Conservation (phyloP, 306 rosid genomes). For the Begonia masoniana region DNA sequence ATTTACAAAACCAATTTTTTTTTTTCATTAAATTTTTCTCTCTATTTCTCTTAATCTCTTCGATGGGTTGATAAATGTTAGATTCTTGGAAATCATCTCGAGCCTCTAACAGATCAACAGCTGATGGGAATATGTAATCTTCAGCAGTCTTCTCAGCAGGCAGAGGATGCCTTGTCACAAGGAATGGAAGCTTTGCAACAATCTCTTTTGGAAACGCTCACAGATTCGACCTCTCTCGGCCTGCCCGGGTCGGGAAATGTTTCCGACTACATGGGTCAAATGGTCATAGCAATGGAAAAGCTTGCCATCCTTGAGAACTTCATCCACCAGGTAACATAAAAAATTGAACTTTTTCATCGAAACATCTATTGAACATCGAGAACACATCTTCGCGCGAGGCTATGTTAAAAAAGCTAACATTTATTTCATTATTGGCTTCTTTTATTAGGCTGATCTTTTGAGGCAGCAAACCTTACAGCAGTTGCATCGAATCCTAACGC, state of each 20-base stretch:
- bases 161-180: slow-evolving; percentile 88
- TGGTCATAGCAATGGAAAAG: slow-evolving; percentile 87
- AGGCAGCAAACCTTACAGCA: slow-evolving; percentile 87
- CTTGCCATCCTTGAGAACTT: slow-evolving; percentile 67
- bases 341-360: not conserved
- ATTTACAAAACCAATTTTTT: not conserved
- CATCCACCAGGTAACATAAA: slow-evolving; percentile 48
- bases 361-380: too few relatives aligned
- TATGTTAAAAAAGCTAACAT: too few relatives aligned
- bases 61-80: slow-evolving; percentile 6
- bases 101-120: slow-evolving; percentile 63
- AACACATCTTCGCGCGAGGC: too few relatives aligned
- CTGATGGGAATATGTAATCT: slow-evolving; percentile 65
- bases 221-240: slow-evolving; percentile 27
- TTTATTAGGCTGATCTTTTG: slow-evolving; percentile 62
- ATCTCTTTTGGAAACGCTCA: slow-evolving; percentile 67
- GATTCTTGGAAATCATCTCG: slow-evolving; percentile 76
- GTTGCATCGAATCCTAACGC: slow-evolving; percentile 53
- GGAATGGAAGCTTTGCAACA: slow-evolving; percentile 91
- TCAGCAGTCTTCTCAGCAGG: slow-evolving; percentile 76
- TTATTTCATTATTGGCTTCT: not conserved
- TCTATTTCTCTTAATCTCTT: not conserved
- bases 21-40: not conserved
- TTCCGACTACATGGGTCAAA: slow-evolving; percentile 85
- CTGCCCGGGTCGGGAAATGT: slow-evolving; percentile 43